Evolutionary conservation across 352 stramenopile species (phyloP).

Genomic region (Phytophthora citricola): DNA sequence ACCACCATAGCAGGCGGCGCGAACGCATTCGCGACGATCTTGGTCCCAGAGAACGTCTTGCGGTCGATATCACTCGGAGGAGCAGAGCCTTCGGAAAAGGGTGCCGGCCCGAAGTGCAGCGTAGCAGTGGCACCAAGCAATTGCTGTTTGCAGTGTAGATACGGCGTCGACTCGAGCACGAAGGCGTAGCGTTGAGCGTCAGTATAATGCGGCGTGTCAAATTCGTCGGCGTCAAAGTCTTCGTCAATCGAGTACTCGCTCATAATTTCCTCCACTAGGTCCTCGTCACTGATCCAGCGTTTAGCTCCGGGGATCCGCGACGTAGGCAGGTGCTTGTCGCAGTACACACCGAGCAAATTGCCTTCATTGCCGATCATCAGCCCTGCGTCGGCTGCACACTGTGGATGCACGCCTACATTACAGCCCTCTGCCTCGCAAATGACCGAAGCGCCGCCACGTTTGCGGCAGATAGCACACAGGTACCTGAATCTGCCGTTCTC

Average conservation of each 20-base stretch:
- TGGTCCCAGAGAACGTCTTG: slow-evolving; percentile 38
- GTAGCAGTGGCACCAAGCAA: slow-evolving; percentile 54
- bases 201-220: slow-evolving; percentile 35
- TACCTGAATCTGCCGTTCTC: slow-evolving; percentile 86
- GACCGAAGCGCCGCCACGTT: slow-evolving; percentile 77
- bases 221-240: slow-evolving; percentile 40
- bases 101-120: slow-evolving; percentile 32
- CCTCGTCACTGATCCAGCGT: slow-evolving; percentile 86
- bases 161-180: slow-evolving; percentile 79
- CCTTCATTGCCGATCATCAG: slow-evolving; percentile 81
- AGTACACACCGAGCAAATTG: slow-evolving; percentile 80
- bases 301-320: slow-evolving; percentile 76
- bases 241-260: slow-evolving; percentile 72
- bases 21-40: slow-evolving; percentile 51
- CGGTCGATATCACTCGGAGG: slow-evolving; percentile 30
- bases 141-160: slow-evolving; percentile 54
- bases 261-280: slow-evolving; percentile 87
- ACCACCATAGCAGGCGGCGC: slow-evolving; percentile 49
- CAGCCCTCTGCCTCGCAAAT: slow-evolving; percentile 84
- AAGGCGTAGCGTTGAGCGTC: slow-evolving; percentile 69
- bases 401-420: slow-evolving; percentile 81
- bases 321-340: slow-evolving; percentile 81
- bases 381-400: slow-evolving; percentile 77
- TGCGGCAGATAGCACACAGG: slow-evolving; percentile 80
- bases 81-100: slow-evolving; percentile 16